Percentiles rank a stretch among this genome's conserved stretches.
Conservation (phyloP, 768 basidiomycete genomes). For the Cystoderma amianthinum region DNA sequence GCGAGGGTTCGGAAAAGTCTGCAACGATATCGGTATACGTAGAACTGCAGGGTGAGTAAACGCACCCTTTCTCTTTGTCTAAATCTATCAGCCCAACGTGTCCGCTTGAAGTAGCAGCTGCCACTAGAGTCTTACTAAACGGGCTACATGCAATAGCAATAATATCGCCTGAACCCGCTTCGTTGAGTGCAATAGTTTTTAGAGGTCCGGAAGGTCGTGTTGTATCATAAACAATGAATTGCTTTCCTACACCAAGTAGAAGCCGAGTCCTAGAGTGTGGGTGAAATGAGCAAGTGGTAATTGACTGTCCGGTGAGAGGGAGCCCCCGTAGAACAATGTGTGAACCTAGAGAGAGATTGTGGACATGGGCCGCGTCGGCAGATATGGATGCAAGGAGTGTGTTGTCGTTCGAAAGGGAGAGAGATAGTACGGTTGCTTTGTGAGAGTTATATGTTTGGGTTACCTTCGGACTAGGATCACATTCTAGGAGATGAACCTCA, state of each 20-base stretch:
- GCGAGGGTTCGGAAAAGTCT: constrained; percentile 57
- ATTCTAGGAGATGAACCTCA: constrained; percentile 46
- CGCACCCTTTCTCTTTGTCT: constrained; percentile 70
- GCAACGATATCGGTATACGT: constrained; percentile 1
- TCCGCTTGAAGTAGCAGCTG: constrained; percentile 48
- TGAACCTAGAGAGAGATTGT: constrained; percentile 50
- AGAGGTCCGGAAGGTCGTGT: constrained; percentile 47
- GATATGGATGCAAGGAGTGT: constrained; percentile 54
- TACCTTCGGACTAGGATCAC: constrained; percentile 28
- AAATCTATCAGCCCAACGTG: constrained; percentile 57
- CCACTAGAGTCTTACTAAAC: constrained; percentile 69
- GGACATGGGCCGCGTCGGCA: constrained; percentile 43
- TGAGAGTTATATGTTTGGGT: constrained; percentile 46
- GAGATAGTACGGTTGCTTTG: constrained; percentile 37
- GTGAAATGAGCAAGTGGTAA: constrained; percentile 54
- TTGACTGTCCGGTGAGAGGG: constrained; percentile 22
- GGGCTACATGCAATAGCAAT: constrained; percentile 58
- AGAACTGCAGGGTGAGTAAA: constrained; percentile 4
- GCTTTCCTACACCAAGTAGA: constrained; percentile 43
- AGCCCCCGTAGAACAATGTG: constrained; percentile 51
- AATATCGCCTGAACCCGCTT: constrained; percentile 38
- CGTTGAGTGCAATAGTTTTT: constrained; percentile 43
- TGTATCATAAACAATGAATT: constrained; percentile 57
- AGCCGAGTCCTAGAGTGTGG: constrained; percentile 55
- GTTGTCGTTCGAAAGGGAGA: constrained; percentile 55